These are phyloP conservation scores for Ustilago bromivora DNA, from an alignment of 1,284 basidiomycete genomes.

Conservation along the genomic window DNA sequence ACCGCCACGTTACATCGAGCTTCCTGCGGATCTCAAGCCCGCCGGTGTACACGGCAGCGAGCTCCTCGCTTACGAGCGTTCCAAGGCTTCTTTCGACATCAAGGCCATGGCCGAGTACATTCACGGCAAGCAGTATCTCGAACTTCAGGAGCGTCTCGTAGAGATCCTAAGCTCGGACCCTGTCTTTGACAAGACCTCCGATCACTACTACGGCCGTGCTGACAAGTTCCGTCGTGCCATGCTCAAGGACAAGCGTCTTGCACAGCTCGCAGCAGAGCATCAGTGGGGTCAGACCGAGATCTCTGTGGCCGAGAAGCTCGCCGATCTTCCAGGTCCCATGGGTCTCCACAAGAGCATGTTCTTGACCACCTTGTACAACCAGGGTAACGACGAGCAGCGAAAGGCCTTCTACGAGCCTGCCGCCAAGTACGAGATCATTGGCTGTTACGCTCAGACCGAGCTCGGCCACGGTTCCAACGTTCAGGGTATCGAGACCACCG, in stretches of 20 bases:
- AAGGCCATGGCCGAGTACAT: constrained; percentile 62
- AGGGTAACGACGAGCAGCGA: constrained; percentile 63
- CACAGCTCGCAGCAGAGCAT: constrained; percentile 67
- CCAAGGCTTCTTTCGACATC: constrained; percentile 63
- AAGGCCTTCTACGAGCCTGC: constrained; percentile 62
- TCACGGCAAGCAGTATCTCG: constrained; percentile 58
- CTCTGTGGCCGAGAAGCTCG: constrained; percentile 55
- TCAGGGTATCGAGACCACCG: constrained; percentile 61
- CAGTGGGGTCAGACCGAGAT: constrained; percentile 69
- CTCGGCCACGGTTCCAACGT: constrained; percentile 65
- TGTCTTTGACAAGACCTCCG: constrained; percentile 76
- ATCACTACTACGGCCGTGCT: constrained; percentile 71
- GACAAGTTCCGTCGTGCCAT: constrained; percentile 69
- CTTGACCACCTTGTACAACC: constrained; percentile 63
- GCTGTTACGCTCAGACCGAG: constrained; percentile 65
- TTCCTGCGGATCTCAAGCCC: constrained; percentile 62
- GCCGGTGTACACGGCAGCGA: constrained; percentile 57
- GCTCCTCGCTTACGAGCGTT: constrained; percentile 60
- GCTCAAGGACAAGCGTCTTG: constrained; percentile 69
- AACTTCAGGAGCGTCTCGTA: constrained; percentile 73
- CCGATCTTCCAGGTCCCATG: constrained; percentile 62
- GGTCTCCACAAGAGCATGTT: constrained; percentile 65
- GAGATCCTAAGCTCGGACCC: constrained; percentile 75
- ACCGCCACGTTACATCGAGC: constrained; percentile 44
- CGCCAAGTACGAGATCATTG: constrained; percentile 58